Percentiles rank a stretch among this genome's conserved stretches.
Conservation (phyloP, 768 basidiomycete genomes). For the Podaxis pistillaris region DNA sequence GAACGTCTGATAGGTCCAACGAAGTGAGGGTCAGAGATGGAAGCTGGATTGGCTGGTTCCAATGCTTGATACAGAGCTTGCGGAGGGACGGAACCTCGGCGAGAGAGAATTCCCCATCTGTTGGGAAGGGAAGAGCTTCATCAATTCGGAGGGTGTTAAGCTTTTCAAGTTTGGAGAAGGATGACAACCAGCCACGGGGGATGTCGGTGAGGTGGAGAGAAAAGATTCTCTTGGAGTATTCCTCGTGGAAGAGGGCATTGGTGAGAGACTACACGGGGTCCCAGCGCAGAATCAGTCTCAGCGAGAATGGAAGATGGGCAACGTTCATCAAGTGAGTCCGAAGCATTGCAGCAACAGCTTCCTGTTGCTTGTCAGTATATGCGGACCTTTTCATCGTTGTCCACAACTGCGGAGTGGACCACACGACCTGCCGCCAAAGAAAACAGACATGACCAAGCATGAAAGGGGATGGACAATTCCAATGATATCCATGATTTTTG, state of each 20-base stretch:
- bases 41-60: background rate
- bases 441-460: background rate
- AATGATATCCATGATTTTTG: background rate
- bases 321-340: background rate
- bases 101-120: background rate
- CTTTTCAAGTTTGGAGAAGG: background rate
- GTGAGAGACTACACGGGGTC: background rate
- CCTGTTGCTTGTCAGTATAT: background rate
- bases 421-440: background rate
- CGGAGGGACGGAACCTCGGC: background rate
- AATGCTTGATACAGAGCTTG: background rate
- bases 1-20: background rate
- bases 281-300: background rate
- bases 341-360: background rate
- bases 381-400: background rate
- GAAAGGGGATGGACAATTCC: background rate
- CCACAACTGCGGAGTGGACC: background rate
- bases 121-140: background rate
- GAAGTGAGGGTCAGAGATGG: background rate
- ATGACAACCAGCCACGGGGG: background rate
- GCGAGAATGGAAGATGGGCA: background rate
- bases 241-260: background rate
- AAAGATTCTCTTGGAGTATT: background rate
- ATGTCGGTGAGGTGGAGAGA: background rate
- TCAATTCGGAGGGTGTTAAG: background rate